phyloP scores from a whole-genome alignment of 352 stramenopile genomes.

The Phytophthora boehmeriae region DNA sequence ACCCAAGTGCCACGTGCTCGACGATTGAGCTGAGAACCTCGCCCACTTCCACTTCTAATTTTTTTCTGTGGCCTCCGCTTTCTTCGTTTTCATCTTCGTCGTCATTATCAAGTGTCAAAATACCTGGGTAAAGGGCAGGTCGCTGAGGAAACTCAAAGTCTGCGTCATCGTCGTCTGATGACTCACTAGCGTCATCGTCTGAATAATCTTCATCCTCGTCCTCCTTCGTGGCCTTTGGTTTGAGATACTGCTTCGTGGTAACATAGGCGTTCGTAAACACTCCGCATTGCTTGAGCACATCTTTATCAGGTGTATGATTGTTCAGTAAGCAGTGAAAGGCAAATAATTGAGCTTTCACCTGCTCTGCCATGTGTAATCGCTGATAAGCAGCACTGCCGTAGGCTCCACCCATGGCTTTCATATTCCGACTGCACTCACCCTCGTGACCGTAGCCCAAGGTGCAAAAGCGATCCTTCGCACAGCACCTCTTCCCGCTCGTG shows the following conservation, averaged over 20 bases:
- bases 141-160: constrained; percentile 47
- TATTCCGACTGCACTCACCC: constrained; percentile 80
- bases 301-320: constrained; percentile 85
- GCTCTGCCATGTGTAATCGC: constrained; percentile 79
- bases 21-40: constrained; percentile 80
- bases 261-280: constrained; percentile 83
- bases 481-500: constrained; percentile 54
- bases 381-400: constrained; percentile 76
- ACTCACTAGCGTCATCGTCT: constrained; percentile 71
- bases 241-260: constrained; percentile 71
- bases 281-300: constrained; percentile 89
- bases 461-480: constrained; percentile 85
- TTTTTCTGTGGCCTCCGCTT: constrained; percentile 49
- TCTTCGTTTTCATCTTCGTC: constrained; percentile 49
- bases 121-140: constrained; percentile 61
- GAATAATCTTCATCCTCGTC: constrained; percentile 81
- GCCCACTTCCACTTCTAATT: constrained; percentile 68
- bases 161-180: constrained; percentile 73
- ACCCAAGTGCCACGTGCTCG: constrained; percentile 84
- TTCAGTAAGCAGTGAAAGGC: constrained; percentile 89
- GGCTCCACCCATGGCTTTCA: constrained; percentile 64
- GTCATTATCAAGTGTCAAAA: constrained; percentile 53
- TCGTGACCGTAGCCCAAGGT: constrained; percentile 77
- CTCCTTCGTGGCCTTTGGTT: constrained; percentile 50
- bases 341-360: constrained; percentile 89